Conservation (phyloP, 2,329 filamentous ascomycete species). For the Alternaria conjuncta region DNA sequence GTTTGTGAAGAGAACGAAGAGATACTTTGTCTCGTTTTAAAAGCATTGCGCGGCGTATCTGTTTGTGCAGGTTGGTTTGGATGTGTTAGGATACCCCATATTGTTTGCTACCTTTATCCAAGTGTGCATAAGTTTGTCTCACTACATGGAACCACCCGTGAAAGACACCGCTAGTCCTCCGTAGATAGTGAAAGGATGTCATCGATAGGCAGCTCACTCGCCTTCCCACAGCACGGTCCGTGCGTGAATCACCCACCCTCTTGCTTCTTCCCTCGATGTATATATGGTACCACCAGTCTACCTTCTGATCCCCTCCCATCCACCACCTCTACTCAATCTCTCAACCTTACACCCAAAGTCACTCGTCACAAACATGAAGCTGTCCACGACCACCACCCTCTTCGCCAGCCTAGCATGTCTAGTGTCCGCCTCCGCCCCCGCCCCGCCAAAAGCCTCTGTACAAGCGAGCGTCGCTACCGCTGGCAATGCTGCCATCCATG, state of each 20-base stretch:
- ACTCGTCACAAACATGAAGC: not conserved
- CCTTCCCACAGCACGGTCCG: not conserved
- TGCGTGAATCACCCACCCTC: not conserved
- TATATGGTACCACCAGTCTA: not conserved
- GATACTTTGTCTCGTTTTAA: not conserved
- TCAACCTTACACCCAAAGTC: not conserved
- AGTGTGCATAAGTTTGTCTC: not conserved
- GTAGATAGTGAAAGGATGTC: not conserved
- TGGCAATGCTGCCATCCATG: not conserved
- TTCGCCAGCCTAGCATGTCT: not conserved
- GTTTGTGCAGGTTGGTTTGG: not conserved
- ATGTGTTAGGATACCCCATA: conserved; percentile 6
- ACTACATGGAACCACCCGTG: not conserved
- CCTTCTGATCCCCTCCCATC: not conserved
- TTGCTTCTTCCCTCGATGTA: not conserved
- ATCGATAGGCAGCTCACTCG: not conserved
- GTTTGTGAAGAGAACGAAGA: not conserved
- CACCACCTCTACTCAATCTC: not conserved
- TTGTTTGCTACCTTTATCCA: not conserved
- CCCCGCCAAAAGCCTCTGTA: not conserved
- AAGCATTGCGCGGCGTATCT: not conserved
- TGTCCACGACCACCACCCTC: not conserved
- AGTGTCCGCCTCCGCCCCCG: not conserved
- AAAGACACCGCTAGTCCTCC: not conserved
- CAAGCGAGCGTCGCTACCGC: not conserved